Conservation (phyloP, 768 basidiomycete species). For the Daedaleopsis nitida region DNA sequence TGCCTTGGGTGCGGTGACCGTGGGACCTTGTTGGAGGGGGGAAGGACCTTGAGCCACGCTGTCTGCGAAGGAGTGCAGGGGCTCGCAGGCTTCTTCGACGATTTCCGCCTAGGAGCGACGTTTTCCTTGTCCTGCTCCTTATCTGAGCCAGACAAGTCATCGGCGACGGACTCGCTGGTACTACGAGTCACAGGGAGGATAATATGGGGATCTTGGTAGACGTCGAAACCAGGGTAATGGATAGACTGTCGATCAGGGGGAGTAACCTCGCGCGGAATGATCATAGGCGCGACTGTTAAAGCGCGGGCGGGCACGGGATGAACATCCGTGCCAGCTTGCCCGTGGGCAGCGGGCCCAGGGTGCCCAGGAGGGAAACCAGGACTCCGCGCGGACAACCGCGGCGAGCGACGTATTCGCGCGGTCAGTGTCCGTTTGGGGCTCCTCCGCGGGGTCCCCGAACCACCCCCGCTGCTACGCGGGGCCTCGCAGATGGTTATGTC, state of each 20-base stretch:
- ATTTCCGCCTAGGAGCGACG: conserved; percentile 46
- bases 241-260: conserved; percentile 54
- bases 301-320: not conserved
- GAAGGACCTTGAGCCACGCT: conserved; percentile 19
- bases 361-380: not conserved
- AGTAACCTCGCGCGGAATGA: conserved; percentile 38
- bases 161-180: not conserved
- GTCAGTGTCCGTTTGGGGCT: conserved; percentile 9
- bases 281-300: not conserved
- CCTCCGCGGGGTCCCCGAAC: conserved; percentile 7
- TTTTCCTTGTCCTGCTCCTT: conserved; percentile 61
- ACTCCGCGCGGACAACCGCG: conserved; percentile 6
- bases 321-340: not conserved
- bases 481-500: conserved; percentile 1
- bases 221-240: conserved; percentile 69
- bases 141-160: conserved; percentile 22
- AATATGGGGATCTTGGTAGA: conserved; percentile 48
- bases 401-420: conserved; percentile 9
- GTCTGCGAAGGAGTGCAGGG: conserved; percentile 6
- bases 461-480: not conserved
- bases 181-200: conserved; percentile 4
- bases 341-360: not conserved
- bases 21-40: conserved; percentile 9
- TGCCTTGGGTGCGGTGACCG: conserved; percentile 18
- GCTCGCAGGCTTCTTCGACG: conserved; percentile 39